phyloP scores from a whole-genome alignment of 2,329 filamentous ascomycete species.

The Zopfia rhizophila region DNA sequence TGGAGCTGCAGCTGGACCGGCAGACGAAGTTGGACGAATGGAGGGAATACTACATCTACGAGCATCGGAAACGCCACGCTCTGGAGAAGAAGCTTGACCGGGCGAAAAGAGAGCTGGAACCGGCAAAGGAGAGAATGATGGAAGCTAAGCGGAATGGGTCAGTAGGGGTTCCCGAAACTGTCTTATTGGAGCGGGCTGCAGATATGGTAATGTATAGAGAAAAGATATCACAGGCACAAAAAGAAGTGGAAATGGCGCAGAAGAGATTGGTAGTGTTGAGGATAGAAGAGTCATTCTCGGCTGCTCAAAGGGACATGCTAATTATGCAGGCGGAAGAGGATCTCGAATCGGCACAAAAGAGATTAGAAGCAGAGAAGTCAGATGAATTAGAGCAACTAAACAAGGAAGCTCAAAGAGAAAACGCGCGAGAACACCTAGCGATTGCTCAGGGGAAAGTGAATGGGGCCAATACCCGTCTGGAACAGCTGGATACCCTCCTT shows the following conservation, averaged over 20 bases:
- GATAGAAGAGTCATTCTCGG: constrained; percentile 2
- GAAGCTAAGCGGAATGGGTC: constrained; percentile 9
- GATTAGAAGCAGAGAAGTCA: constrained; percentile 11
- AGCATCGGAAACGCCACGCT: constrained; percentile 4
- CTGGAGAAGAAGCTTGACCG: constrained; percentile 7
- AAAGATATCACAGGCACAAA: constrained; percentile 10
- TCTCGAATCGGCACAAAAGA: constrained; percentile 8
- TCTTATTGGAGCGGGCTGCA: neutral
- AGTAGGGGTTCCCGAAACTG: constrained; percentile 8
- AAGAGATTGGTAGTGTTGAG: constrained; percentile 8
- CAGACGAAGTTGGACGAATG: constrained; percentile 5
- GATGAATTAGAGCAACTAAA: constrained; percentile 6
- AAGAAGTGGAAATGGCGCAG: constrained; percentile 10
- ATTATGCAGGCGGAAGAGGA: constrained; percentile 7
- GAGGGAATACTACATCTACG: constrained; percentile 2
- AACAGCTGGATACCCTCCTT: constrained; percentile 10
- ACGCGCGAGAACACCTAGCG: constrained; percentile 1
- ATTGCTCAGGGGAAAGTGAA: constrained; percentile 4
- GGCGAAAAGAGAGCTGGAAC: constrained; percentile 8
- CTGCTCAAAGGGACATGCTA: constrained; percentile 6
- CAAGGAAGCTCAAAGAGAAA: constrained; percentile 4
- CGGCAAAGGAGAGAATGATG: constrained; percentile 7
- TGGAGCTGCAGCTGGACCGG: constrained; percentile 7
- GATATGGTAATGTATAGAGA: constrained; percentile 4
- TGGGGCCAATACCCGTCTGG: constrained; percentile 6